These are phyloP conservation scores for Paraurostyla sp. DNA, from an alignment of 73 alveolate species.

Conservation along the genomic window DNA sequence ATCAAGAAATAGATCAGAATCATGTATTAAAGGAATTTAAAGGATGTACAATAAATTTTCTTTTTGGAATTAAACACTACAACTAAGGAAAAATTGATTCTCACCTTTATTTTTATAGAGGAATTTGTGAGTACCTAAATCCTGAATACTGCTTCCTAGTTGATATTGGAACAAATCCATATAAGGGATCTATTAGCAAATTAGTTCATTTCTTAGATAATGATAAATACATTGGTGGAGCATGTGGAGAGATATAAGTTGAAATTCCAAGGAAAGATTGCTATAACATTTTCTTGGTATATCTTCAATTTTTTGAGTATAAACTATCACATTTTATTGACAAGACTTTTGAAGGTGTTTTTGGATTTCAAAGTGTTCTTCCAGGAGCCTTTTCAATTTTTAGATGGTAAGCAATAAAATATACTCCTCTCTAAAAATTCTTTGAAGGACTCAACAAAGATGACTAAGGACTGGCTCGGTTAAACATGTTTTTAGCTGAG, in stretches of 20 bases:
- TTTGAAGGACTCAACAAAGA: conserved; percentile 60
- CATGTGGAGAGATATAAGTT: conserved; percentile 78
- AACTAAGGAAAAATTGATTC: conserved; percentile 67
- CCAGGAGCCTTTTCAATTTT: conserved; percentile 79
- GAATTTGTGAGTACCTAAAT: conserved; percentile 57
- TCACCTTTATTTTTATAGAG: conserved; percentile 72
- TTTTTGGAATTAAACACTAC: conserved; percentile 67
- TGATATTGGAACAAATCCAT: conserved; percentile 68
- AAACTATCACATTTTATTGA: conserved; percentile 65
- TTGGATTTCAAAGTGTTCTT: conserved; percentile 68
- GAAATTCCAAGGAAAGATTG: conserved; percentile 52
- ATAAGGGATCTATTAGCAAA: conserved; percentile 33
- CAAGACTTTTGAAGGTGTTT: conserved; percentile 62
- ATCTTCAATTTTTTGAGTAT: conserved; percentile 69
- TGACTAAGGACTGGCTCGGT: background rate
- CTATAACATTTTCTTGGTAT: background rate
- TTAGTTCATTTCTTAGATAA: conserved; percentile 41
- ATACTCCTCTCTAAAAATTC: conserved; percentile 66
- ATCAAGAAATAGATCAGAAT: background rate
- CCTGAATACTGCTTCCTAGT: conserved; percentile 64
- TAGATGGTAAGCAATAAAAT: conserved; percentile 77
- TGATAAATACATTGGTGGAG: conserved; percentile 49
- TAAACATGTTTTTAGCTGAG: conserved; percentile 84
- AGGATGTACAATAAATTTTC: background rate
- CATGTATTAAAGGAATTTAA: background rate